These are phyloP conservation scores for Phaeosphaeriaceae sp. DNA, from an alignment of 2,329 filamentous ascomycete species.

Conservation along the genomic window DNA sequence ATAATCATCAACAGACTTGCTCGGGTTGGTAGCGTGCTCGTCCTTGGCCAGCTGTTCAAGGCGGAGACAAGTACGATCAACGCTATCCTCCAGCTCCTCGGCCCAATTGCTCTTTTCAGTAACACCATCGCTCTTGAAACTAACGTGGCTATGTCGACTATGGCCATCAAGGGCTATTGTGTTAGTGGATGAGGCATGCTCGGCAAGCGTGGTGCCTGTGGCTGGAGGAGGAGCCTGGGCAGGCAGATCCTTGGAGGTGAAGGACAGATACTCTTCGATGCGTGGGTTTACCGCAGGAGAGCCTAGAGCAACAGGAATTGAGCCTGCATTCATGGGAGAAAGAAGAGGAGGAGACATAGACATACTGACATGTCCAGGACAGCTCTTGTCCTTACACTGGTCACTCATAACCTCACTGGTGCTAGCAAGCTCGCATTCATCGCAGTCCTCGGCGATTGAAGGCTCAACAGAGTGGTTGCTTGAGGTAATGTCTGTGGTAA, in stretches of 20 bases:
- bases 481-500: slow-evolving; percentile 23
- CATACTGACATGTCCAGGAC: slow-evolving; percentile 17
- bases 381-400: slow-evolving; percentile 13
- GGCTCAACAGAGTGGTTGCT: slow-evolving; percentile 25
- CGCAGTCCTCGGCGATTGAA: slow-evolving; percentile 22
- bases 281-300: slow-evolving; percentile 34
- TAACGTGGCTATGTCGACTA: slow-evolving; percentile 13
- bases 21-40: slow-evolving; percentile 24
- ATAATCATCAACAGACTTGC: slow-evolving; percentile 29
- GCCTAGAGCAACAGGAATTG: slow-evolving; percentile 36
- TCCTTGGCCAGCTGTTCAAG: slow-evolving; percentile 45
- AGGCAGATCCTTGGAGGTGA: slow-evolving; percentile 35
- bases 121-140: slow-evolving; percentile 33
- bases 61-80: slow-evolving; percentile 28
- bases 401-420: slow-evolving; percentile 26
- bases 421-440: slow-evolving; percentile 22
- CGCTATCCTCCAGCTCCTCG: slow-evolving; percentile 35
- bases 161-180: slow-evolving; percentile 14
- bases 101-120: slow-evolving; percentile 44
- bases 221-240: slow-evolving; percentile 21
- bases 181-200: slow-evolving; percentile 11
- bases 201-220: slow-evolving; percentile 21
- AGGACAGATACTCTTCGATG: slow-evolving; percentile 37
- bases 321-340: slow-evolving; percentile 10
- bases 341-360: slow-evolving; percentile 4